Base-by-base conservation (phyloP, 2,329 filamentous ascomycete genomes). In the Colletotrichum tropicicola region DNA sequence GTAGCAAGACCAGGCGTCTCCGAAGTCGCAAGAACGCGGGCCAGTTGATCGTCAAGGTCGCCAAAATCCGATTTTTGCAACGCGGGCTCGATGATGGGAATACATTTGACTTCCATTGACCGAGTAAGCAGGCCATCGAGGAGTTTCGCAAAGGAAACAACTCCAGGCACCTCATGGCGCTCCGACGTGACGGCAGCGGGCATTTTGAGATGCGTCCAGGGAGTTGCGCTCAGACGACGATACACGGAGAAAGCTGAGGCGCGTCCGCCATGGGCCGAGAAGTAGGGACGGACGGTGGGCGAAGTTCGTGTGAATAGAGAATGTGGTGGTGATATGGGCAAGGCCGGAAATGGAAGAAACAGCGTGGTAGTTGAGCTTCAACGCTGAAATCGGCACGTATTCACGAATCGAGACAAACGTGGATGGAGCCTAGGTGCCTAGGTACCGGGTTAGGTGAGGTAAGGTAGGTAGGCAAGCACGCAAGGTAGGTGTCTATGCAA, bases 61-160 rank as follows among this genome's bases (percentile, higher is more conserved):
- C 82, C 79, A 65, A 91, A 85, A 73, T 93, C 88, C 54, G 87
- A 81, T 74, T 94, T 91, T 27, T 87, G 89, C 68, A 98, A 83
- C 4, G 90, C 88, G 12, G 92, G 92, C 70, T 97, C 93, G 69
- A 94, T 87, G 19, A 85, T 82, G 19, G 83, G 76, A 35, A 83
- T 82, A 30, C 83, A 80, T 75, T 93, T 93, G 66, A 85, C 76
- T 39, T 80, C 73, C 55, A 84, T 83, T 62, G 90, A 90, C 73
- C 84, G 85, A 37, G 79, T 74, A 41, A 94, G 79, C 32, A 92
- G 83, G 39, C 84, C 77, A 41, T 83, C 78, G 30, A 93, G 79
- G 23, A 91, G 80, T 25, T 74, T 72, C 35, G 78, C 79, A 70
- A 90, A 88, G 25, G 81, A 77, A 43, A 80, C 80, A 55, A 90